Percentiles rank a stretch among this genome's conserved stretches.
Conservation (phyloP, 1,284 basidiomycete species). For the Trichosporon coremiiforme region DNA sequence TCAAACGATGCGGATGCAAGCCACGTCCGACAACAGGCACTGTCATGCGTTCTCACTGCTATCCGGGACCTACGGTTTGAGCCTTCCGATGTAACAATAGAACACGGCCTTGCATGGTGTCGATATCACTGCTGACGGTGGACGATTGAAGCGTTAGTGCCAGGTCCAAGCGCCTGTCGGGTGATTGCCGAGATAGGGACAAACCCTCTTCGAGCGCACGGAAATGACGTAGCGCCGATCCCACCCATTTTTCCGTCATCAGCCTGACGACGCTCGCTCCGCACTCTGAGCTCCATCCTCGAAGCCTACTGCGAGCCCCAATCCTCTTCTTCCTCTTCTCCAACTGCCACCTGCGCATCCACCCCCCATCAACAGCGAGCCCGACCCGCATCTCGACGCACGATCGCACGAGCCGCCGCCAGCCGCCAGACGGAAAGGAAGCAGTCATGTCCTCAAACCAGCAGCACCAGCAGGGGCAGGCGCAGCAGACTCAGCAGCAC, state of each 20-base stretch:
- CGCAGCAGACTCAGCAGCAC: background rate
- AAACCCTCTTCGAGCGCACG: too few species aligned
- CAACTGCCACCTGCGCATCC: too few species aligned
- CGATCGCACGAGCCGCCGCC: background rate
- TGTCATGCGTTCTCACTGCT: too few species aligned
- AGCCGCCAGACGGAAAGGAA: background rate
- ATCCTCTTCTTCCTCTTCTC: background rate
- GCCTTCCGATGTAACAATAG: too few species aligned
- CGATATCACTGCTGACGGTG: too few species aligned
- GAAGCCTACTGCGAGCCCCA: too few species aligned
- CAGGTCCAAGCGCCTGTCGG: too few species aligned
- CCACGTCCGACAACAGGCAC: too few species aligned
- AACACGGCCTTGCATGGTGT: too few species aligned
- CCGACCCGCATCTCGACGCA: background rate
- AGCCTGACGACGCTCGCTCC: background rate
- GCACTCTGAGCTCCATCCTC: background rate
- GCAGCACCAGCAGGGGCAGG: background rate
- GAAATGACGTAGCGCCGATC: background rate
- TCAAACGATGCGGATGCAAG: too few species aligned
- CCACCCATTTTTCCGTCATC: background rate
- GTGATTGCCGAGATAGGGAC: background rate
- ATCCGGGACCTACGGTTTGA: too few species aligned
- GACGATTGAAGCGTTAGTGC: too few species aligned
- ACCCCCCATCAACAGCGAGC: background rate
- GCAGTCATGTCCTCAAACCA: background rate